phyloP scores from a whole-genome alignment of 805 yeast genomes.

The Saccharomycopsis sp. region DNA sequence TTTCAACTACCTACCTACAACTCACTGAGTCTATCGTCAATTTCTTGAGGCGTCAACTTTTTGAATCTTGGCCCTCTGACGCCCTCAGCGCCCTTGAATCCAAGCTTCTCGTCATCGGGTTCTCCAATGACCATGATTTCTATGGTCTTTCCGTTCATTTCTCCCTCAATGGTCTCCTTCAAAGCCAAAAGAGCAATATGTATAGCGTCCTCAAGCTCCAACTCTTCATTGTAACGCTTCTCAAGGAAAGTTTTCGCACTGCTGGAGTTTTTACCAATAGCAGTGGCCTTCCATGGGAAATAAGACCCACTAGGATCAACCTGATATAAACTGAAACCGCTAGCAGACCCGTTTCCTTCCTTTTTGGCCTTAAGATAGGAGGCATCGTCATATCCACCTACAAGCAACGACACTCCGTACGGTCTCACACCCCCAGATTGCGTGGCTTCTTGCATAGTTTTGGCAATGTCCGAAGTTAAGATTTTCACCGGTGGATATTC shows the following conservation, averaged over 20 bases:
- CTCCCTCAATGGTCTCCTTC: slow-evolving; percentile 97
- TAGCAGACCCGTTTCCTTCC: slow-evolving; percentile 25
- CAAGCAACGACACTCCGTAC: slow-evolving; percentile 90
- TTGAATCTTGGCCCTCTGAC: slow-evolving; percentile 87
- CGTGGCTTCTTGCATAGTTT: slow-evolving; percentile 97
- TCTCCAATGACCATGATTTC: slow-evolving; percentile 85
- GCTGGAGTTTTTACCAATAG: slow-evolving; percentile 91
- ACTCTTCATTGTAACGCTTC: slow-evolving; percentile 96
- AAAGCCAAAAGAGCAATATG: slow-evolving; percentile 91
- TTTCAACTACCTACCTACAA: slow-evolving; percentile 49
- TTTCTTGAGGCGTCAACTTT: slow-evolving; percentile 80
- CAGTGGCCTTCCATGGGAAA: slow-evolving; percentile 99
- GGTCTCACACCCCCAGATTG: slow-evolving; percentile 99
- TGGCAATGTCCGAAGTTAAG: slow-evolving; percentile 89
- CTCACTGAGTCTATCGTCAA: slow-evolving; percentile 91
- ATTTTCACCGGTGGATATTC: slow-evolving; percentile 97
- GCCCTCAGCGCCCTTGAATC: slow-evolving; percentile 73
- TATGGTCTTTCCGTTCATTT: slow-evolving; percentile 92
- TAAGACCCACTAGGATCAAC: slow-evolving; percentile 97
- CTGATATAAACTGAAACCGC: slow-evolving; percentile 77
- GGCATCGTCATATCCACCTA: slow-evolving; percentile 85
- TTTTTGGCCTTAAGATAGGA: slow-evolving; percentile 31
- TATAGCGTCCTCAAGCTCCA: slow-evolving; percentile 96
- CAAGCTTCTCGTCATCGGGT: slow-evolving; percentile 73
- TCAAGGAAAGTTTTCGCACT: slow-evolving; percentile 97